phyloP scores from a whole-genome alignment of 257 asterid genomes.

The Phtheirospermum japonicum region DNA sequence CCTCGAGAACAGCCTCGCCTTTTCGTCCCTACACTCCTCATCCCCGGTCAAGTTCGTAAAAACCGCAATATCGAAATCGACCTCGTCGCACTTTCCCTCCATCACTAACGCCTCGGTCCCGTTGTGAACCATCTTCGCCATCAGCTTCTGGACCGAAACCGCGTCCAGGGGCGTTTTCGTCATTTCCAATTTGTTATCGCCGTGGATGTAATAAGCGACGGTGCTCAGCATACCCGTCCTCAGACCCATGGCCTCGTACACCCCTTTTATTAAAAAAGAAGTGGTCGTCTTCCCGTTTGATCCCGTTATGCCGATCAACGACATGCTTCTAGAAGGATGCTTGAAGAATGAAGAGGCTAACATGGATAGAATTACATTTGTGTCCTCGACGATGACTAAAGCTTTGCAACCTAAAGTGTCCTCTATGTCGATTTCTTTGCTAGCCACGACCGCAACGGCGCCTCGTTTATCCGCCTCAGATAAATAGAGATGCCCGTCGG shows the following conservation, averaged over 20 bases:
- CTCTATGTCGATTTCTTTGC: slow-evolving; percentile 83
- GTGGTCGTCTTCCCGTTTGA: slow-evolving; percentile 80
- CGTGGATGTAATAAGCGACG: slow-evolving; percentile 70
- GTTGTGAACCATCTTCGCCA: slow-evolving; percentile 89
- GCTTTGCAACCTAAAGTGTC: slow-evolving; percentile 87
- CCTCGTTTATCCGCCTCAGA: slow-evolving; percentile 96
- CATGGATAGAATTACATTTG: slow-evolving; percentile 61
- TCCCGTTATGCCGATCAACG: slow-evolving; percentile 78
- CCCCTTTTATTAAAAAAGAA: slow-evolving; percentile 59
- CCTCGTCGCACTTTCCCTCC: slow-evolving; percentile 79
- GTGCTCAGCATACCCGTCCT: slow-evolving; percentile 88
- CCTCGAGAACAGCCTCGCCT: slow-evolving; percentile 63
- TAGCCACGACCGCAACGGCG: slow-evolving; percentile 89
- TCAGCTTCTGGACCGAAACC: slow-evolving; percentile 76
- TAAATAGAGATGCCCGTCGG: slow-evolving; percentile 69
- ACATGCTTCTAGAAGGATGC: slow-evolving; percentile 77
- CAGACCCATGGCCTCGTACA: slow-evolving; percentile 97
- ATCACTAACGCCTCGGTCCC: slow-evolving; percentile 88
- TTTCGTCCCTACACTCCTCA: slow-evolving; percentile 63
- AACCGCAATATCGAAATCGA: slow-evolving; percentile 89
- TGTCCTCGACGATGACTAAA: slow-evolving; percentile 83
- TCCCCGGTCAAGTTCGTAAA: slow-evolving; percentile 72
- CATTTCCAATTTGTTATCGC: slow-evolving; percentile 74
- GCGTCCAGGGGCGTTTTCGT: slow-evolving; percentile 51
- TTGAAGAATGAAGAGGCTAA: slow-evolving; percentile 75